Conservation (phyloP, 1,284 basidiomycete species). For the Austroboletus niveus region DNA sequence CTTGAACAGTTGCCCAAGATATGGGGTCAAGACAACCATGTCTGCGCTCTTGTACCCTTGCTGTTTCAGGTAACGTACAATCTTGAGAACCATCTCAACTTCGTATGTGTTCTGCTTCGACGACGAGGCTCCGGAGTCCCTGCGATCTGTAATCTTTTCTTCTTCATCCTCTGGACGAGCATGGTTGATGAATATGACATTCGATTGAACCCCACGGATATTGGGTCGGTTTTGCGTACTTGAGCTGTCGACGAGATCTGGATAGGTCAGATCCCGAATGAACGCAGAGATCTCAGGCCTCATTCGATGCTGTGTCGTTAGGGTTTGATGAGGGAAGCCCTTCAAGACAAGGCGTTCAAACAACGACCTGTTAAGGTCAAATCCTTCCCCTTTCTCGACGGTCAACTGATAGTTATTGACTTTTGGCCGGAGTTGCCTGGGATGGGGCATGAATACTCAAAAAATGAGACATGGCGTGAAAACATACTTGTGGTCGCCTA, state of each 20-base stretch:
- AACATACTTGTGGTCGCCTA: conserved; percentile 67
- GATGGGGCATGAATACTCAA: background rate
- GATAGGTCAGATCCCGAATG: conserved; percentile 59
- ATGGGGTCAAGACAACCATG: conserved; percentile 64
- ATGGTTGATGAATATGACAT: conserved; percentile 61
- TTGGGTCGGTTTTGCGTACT: conserved; percentile 45
- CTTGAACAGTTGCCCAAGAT: conserved; percentile 60
- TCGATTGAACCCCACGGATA: conserved; percentile 51
- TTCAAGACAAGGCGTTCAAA: conserved; percentile 63
- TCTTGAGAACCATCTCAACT: conserved; percentile 60
- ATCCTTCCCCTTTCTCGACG: conserved; percentile 62
- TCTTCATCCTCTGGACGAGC: conserved; percentile 50
- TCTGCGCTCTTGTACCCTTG: conserved; percentile 62
- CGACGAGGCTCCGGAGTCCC: conserved; percentile 45
- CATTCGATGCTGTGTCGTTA: conserved; percentile 63
- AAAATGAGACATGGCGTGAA: background rate
- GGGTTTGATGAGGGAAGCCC: conserved; percentile 55
- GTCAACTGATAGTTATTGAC: conserved; percentile 63
- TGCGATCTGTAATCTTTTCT: conserved; percentile 38
- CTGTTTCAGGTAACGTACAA: conserved; percentile 60
- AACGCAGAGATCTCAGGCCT: conserved; percentile 61
- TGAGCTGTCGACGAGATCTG: conserved; percentile 53
- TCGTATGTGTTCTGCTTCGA: conserved; percentile 64
- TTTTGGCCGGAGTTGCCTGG: conserved; percentile 65
- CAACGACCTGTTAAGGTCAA: conserved; percentile 58